A percentile compares a stretch with the other conserved stretches of the same genome.
These are phyloP conservation scores for Curvularia eragrostidis DNA, from an alignment of 2,329 filamentous ascomycete species.

Conservation along the genomic window DNA sequence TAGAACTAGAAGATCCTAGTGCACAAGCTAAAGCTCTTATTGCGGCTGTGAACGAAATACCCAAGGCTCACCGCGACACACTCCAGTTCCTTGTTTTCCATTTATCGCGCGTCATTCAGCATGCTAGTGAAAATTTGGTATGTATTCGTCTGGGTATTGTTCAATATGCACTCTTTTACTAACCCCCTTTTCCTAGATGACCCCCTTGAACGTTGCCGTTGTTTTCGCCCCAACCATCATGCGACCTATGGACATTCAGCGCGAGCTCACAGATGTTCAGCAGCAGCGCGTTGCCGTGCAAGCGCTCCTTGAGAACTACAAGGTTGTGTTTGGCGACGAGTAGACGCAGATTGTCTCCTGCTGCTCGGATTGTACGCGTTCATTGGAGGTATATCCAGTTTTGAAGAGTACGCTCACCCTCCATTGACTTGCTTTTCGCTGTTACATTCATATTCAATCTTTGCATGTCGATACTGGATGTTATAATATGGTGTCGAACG, in stretches of 20 bases:
- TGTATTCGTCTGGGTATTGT: conserved; percentile 40
- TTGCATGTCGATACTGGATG: conserved; percentile 15
- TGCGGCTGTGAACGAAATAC: conserved; percentile 77
- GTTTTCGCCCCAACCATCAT: conserved; percentile 98
- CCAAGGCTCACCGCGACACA: conserved; percentile 83
- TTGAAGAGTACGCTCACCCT: neutral
- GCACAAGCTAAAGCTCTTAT: conserved; percentile 65
- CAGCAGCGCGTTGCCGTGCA: conserved; percentile 91
- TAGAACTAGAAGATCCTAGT: conserved; percentile 67
- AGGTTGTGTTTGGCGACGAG: conserved; percentile 71
- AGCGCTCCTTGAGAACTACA: conserved; percentile 89
- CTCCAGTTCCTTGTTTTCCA: conserved; percentile 95
- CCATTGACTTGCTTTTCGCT: neutral
- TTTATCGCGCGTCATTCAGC: conserved; percentile 81
- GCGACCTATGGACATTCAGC: conserved; percentile 85
- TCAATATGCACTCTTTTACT: conserved; percentile 13
- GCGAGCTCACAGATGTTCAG: conserved; percentile 96
- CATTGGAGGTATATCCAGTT: neutral
- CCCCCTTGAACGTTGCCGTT: conserved; percentile 91
- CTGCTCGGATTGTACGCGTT: neutral
- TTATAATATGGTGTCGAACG: conserved; percentile 2
- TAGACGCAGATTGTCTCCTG: conserved; percentile 15
- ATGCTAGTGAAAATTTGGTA: conserved; percentile 84
- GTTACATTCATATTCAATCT: conserved; percentile 10
- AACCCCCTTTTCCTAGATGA: conserved; percentile 70